Evolutionary conservation across 768 basidiomycete species (phyloP).

Genomic region (Scleroderma bovista): DNA sequence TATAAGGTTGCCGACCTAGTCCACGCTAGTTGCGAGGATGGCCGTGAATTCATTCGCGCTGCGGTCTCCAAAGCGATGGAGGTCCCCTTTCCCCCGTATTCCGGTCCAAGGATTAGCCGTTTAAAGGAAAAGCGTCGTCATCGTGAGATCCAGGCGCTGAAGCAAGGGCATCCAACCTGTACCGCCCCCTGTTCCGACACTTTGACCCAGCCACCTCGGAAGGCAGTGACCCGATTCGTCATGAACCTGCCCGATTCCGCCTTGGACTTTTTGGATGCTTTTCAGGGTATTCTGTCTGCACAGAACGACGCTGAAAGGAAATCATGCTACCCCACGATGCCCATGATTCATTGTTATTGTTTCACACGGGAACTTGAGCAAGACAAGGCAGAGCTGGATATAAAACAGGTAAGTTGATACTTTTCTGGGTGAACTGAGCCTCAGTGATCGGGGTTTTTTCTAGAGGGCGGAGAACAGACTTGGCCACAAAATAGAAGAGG

Average conservation of each 20-base stretch:
- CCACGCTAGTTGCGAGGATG: slow-evolving; percentile 76
- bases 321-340: slow-evolving; percentile 55
- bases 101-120: slow-evolving; percentile 35
- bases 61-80: slow-evolving; percentile 49
- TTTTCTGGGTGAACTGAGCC: slow-evolving; percentile 1
- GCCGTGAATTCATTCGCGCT: slow-evolving; percentile 73
- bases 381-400: slow-evolving; percentile 67
- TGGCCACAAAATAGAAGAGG: slow-evolving; percentile 45
- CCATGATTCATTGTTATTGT: slow-evolving; percentile 93
- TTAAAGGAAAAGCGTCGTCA: slow-evolving; percentile 39
- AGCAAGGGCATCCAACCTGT: neutral
- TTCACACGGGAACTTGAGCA: slow-evolving; percentile 83
- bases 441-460: slow-evolving; percentile 15
- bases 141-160: slow-evolving; percentile 31
- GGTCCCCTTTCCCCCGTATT: slow-evolving; percentile 60
- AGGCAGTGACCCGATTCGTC: slow-evolving; percentile 78
- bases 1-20: slow-evolving; percentile 60
- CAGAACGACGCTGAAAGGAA: slow-evolving; percentile 31
- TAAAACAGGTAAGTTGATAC: slow-evolving; percentile 58
- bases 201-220: slow-evolving; percentile 34
- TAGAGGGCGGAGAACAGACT: slow-evolving; percentile 72
- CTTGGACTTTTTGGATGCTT: slow-evolving; percentile 84
- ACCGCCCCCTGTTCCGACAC: slow-evolving; percentile 6
- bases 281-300: slow-evolving; percentile 61
- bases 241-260: slow-evolving; percentile 98